Evolutionary conservation across 208 protist species (phyloP).

Genomic region (Leishmania braziliensis): DNA sequence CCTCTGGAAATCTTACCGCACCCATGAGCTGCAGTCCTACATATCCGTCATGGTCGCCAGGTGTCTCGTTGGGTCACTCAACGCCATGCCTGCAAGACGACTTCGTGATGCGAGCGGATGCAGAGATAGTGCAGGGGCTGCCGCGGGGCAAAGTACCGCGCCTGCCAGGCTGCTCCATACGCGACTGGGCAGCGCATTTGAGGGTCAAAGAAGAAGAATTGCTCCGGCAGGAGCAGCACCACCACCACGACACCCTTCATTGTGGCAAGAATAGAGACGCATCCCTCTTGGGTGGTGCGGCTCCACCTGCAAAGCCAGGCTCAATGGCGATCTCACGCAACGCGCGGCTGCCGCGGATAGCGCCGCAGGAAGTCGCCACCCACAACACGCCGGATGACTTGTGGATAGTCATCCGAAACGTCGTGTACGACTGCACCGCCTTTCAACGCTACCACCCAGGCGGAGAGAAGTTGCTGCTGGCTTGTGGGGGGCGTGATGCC

Average conservation of each 20-base stretch:
- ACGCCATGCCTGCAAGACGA: not conserved
- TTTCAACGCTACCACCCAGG: constrained; percentile 80
- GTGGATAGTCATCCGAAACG: constrained; percentile 74
- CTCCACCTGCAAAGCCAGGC: not conserved
- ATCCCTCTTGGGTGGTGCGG: not conserved
- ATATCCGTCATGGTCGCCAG: not conserved
- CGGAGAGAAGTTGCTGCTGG: constrained; percentile 54
- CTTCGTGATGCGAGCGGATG: constrained; percentile 30
- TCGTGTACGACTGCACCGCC: constrained; percentile 80
- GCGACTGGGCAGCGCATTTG: constrained; percentile 44
- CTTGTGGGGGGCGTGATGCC: constrained; percentile 67
- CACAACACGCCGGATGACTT: constrained; percentile 68
- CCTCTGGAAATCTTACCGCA: constrained; percentile 21
- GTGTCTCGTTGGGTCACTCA: not conserved
- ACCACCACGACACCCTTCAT: not conserved
- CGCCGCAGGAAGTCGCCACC: constrained; percentile 45
- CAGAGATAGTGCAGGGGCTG: constrained; percentile 23
- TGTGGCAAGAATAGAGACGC: not conserved
- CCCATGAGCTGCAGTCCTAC: constrained; percentile 15
- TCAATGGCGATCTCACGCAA: not conserved
- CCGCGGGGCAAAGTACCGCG: constrained; percentile 26
- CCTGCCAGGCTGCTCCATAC: constrained; percentile 44
- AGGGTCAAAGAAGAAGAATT: constrained; percentile 15
- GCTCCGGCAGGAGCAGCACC: constrained; percentile 16
- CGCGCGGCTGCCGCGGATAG: constrained; percentile 35